phyloP scores from a whole-genome alignment of 805 yeast genomes.

The Lachancea nothofagi region DNA sequence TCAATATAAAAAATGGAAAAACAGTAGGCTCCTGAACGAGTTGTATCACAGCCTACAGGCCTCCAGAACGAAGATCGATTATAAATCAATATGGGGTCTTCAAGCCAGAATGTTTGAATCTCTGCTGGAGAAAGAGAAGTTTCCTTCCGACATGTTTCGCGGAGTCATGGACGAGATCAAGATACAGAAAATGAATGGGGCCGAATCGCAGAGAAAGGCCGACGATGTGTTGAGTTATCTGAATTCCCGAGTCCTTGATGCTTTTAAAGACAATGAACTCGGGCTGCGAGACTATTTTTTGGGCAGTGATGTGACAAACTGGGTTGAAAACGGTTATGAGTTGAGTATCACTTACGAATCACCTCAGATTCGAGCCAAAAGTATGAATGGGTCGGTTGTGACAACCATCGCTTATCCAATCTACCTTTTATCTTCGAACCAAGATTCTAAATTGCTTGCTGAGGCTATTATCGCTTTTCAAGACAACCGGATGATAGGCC shows the following conservation, averaged over 20 bases:
- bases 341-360: conserved; percentile 12
- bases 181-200: neutral
- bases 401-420: conserved; percentile 18
- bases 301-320: conserved; percentile 13
- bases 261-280: conserved; percentile 20
- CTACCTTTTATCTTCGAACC: conserved; percentile 11
- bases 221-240: conserved; percentile 13
- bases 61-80: conserved; percentile 14
- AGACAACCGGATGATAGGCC: conserved; percentile 7
- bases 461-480: conserved; percentile 17
- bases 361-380: conserved; percentile 11
- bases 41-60: conserved; percentile 15
- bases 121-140: conserved; percentile 1
- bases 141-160: conserved; percentile 2
- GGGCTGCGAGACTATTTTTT: conserved; percentile 21
- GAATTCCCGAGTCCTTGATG: conserved; percentile 21
- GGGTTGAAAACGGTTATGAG: conserved; percentile 16
- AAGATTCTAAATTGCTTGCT: conserved; percentile 14
- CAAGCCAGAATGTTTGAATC: conserved; percentile 5
- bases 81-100: conserved; percentile 7
- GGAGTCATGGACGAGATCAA: conserved; percentile 5
- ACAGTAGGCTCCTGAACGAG: conserved; percentile 13
- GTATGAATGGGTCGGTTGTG: conserved; percentile 12
- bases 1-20: conserved; percentile 26
- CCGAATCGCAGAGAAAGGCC: neutral